Evolutionary conservation across 1,284 basidiomycete genomes (phyloP).

Genomic region (Coriolopsis trogii): DNA sequence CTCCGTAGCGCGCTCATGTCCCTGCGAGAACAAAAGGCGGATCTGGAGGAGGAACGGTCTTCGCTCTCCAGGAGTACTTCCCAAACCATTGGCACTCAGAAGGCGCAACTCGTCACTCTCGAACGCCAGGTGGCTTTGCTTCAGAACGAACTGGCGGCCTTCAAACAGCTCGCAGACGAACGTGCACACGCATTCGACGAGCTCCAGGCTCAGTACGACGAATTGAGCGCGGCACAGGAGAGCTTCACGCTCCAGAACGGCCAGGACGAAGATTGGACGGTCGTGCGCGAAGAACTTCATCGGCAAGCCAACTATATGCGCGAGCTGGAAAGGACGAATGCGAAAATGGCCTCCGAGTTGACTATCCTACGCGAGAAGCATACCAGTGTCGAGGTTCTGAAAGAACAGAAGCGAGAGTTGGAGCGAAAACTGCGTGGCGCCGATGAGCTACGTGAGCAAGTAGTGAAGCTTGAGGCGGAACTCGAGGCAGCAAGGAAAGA

Average conservation of each 20-base stretch:
- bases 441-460: conserved; percentile 60
- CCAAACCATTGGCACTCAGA: conserved; percentile 50
- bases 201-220: conserved; percentile 52
- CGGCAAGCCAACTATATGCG: conserved; percentile 64
- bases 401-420: conserved; percentile 73
- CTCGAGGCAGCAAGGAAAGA: conserved; percentile 58
- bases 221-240: conserved; percentile 36
- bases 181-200: conserved; percentile 43
- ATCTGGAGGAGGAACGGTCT: conserved; percentile 56
- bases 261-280: conserved; percentile 54
- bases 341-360: conserved; percentile 58
- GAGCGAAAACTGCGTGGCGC: conserved; percentile 56
- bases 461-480: conserved; percentile 63
- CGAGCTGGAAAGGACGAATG: conserved; percentile 65
- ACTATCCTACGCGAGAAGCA: conserved; percentile 54
- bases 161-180: conserved; percentile 44
- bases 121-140: conserved; percentile 46
- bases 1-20: conserved; percentile 48
- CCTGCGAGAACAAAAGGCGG: conserved; percentile 57
- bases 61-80: conserved; percentile 46
- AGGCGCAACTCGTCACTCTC: conserved; percentile 50
- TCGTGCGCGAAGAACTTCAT: conserved; percentile 65
- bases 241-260: conserved; percentile 27
- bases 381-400: conserved; percentile 66
- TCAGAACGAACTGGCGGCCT: conserved; percentile 46